These are phyloP conservation scores for Aspergillus sclerotialis DNA, from an alignment of 2,329 filamentous ascomycete genomes.

Conservation along the genomic window DNA sequence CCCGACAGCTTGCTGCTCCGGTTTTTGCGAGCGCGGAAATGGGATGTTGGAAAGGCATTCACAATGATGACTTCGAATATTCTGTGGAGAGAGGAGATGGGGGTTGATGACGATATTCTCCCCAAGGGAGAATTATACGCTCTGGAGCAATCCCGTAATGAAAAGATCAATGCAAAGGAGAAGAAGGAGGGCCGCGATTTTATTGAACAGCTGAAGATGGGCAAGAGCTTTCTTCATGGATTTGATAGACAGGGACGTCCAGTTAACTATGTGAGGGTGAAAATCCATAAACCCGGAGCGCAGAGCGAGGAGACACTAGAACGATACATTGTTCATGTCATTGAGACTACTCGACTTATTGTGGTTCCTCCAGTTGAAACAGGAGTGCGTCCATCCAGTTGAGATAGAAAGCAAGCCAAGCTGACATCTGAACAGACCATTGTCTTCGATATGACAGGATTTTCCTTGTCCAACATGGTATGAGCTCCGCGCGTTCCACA, in stretches of 20 bases:
- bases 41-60: conserved; percentile 84
- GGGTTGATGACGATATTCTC: conserved; percentile 86
- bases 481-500: conserved; percentile 9
- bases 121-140: conserved; percentile 64
- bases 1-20: conserved; percentile 76
- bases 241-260: conserved; percentile 76
- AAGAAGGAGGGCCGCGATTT: conserved; percentile 73
- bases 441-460: conserved; percentile 90
- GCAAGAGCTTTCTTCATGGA: conserved; percentile 90
- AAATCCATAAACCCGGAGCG: conserved; percentile 73
- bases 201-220: conserved; percentile 73
- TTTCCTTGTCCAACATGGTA: conserved; percentile 90
- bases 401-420: conserved; percentile 7
- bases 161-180: conserved; percentile 51
- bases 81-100: conserved; percentile 71
- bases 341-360: conserved; percentile 86
- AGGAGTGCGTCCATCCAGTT: conserved; percentile 56
- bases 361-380: conserved; percentile 78
- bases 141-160: conserved; percentile 45
- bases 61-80: conserved; percentile 89
- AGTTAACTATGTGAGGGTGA: conserved; percentile 76
- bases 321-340: conserved; percentile 84
- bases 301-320: conserved; percentile 78
- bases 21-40: conserved; percentile 78
- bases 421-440: conserved; percentile 56